Conservation (phyloP, 768 basidiomycete genomes). For the Termitomyces sp. region DNA sequence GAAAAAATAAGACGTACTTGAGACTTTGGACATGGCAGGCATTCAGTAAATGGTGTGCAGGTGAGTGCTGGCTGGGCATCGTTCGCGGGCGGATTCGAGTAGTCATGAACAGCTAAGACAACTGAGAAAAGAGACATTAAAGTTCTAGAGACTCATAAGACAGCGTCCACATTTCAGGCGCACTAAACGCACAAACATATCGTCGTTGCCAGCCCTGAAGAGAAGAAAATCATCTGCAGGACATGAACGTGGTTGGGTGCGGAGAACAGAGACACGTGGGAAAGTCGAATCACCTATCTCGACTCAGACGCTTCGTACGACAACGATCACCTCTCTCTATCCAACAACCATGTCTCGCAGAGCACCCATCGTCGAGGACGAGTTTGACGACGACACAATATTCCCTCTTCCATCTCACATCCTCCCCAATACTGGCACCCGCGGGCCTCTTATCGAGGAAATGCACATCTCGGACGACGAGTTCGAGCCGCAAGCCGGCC, state of each 20-base stretch:
- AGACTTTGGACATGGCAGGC: conserved; percentile 59
- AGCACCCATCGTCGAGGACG: conserved; percentile 56
- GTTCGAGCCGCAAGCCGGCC: conserved; percentile 41
- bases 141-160: conserved; percentile 7
- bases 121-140: conserved; percentile 13
- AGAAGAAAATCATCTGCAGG: conserved; percentile 25
- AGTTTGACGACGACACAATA: conserved; percentile 95
- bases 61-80: conserved; percentile 26
- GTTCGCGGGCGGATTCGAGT: conserved; percentile 14
- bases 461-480: conserved; percentile 55
- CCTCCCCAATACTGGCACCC: conserved; percentile 59
- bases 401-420: conserved; percentile 69
- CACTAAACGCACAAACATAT: conserved; percentile 25
- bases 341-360: conserved; percentile 57
- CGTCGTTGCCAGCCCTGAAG: conserved; percentile 25
- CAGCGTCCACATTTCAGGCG: too few species aligned
- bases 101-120: conserved; percentile 10
- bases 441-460: conserved; percentile 77
- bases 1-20: conserved; percentile 33
- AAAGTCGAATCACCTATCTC: conserved; percentile 9
- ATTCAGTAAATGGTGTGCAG: conserved; percentile 54
- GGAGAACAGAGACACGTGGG: conserved; percentile 19
- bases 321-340: conserved; percentile 8
- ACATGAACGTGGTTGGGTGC: conserved; percentile 26
- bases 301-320: conserved; percentile 4